These are phyloP conservation scores for Botrytis elliptica DNA, from an alignment of 2,329 filamentous ascomycete species.

Conservation along the genomic window DNA sequence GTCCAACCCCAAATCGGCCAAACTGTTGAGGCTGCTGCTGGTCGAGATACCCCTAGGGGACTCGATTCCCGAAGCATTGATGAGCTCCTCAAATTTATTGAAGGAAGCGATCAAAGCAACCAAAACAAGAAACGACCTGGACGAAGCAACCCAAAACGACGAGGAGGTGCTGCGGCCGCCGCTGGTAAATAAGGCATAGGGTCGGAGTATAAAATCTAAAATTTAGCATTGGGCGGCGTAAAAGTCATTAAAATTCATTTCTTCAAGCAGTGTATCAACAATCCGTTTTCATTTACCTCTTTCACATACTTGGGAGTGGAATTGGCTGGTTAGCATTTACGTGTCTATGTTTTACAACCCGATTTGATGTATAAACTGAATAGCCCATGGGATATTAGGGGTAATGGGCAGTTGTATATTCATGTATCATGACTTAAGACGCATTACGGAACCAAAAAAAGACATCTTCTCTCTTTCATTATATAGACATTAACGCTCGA, in stretches of 20 bases:
- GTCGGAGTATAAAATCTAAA: conserved; percentile 11
- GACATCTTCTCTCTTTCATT: conserved; percentile 7
- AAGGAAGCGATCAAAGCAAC: conserved; percentile 63
- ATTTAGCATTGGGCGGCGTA: conserved; percentile 22
- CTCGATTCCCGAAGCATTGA: conserved; percentile 85
- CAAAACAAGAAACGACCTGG: conserved; percentile 55
- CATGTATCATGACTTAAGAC: conserved; percentile 1
- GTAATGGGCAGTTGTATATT: conserved; percentile 5
- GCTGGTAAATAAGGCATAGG: conserved; percentile 17
- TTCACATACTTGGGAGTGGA: background rate
- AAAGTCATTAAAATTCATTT: conserved; percentile 12
- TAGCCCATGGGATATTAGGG: background rate
- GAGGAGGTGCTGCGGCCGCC: conserved; percentile 40
- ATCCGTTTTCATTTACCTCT: conserved; percentile 2
- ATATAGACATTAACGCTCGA: background rate
- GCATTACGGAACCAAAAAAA: conserved; percentile 15
- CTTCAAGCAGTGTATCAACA: conserved; percentile 17
- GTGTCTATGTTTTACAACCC: conserved; percentile 10
- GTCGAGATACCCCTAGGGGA: conserved; percentile 39
- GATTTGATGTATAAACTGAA: conserved; percentile 5
- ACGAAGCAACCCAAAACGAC: conserved; percentile 56
- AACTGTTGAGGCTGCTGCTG: conserved; percentile 47
- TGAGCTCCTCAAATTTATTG: conserved; percentile 91
- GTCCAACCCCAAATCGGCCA: conserved; percentile 64
- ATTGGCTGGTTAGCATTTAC: conserved; percentile 1